Evolutionary conservation across 768 basidiomycete species (phyloP), one percentile per base, ranked within the genome.

Genomic region (Rhodotorula toruloides): DNA sequence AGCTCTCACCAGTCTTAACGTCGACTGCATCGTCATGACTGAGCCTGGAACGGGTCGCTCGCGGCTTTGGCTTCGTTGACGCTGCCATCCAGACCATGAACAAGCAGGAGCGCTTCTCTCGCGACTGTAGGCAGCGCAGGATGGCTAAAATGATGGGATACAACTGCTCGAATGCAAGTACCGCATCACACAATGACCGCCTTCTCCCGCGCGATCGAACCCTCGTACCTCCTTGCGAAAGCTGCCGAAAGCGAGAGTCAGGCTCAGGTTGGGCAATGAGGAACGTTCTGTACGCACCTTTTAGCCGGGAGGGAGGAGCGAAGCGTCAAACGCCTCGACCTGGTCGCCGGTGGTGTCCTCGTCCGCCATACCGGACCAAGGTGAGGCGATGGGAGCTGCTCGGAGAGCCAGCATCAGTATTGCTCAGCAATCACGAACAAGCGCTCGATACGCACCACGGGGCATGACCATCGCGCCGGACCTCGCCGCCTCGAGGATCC

Each of bases 381-480:
- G 67, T 32, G 76, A 80, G 22, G 83, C 77, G 74, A 98, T 88
- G 4, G 94, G 93, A 10, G 96, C 96, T 67, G 52, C 14, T 31
- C 3, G 27, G 2, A 19, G 21, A 37, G 10, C 22, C 5, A 8
- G 13, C 9, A 3, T 0, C 7, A 13, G n/a, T 4, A 39, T 17
- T 10, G 17, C 42, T 22, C 44, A 22, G 48, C 10, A 52, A 34
- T 22, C 22, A 49, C 14, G 37, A 34, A 3, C 13, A 21, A 1
- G 37, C 40, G 29, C 19, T 1, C 9, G 17, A 37, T 4, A 48
- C 64, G 52, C 14, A 71, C 69, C 69, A 25, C 96, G 85, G 8
- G 96, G 96, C 89, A 99, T 96, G 11, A 90, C 93, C 94, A 99
- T 99, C 44, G 90, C 80, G 76, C 93, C 94, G 40, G 91, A 92